Conservation (phyloP, 805 yeast genomes). For the Wickerhamomyces bovis region DNA sequence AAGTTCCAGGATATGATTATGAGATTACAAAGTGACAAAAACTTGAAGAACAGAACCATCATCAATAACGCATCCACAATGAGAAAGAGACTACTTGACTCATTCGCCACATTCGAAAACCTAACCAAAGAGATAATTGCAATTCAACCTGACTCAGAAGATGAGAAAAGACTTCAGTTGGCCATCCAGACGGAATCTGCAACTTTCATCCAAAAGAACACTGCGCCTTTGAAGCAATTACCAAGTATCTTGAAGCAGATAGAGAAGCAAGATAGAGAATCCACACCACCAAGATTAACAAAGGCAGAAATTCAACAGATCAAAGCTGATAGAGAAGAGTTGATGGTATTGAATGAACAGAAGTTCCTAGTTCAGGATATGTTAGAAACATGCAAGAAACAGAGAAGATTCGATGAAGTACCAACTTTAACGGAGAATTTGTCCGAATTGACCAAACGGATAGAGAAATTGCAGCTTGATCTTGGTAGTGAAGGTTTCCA, state of each 20-base stretch:
- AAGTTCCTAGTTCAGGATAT: constrained; percentile 61
- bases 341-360: constrained; percentile 87
- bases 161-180: constrained; percentile 41
- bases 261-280: constrained; percentile 11
- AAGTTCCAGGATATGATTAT: constrained; percentile 34
- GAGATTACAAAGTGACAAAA: constrained; percentile 27
- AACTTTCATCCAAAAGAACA: constrained; percentile 57
- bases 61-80: constrained; percentile 32
- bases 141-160: constrained; percentile 27
- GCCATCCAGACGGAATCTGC: constrained; percentile 55
- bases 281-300: constrained; percentile 17
- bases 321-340: constrained; percentile 57
- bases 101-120: constrained; percentile 46
- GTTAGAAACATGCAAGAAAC: constrained; percentile 55
- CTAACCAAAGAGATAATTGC: constrained; percentile 39
- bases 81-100: constrained; percentile 40
- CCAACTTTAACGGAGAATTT: constrained; percentile 51
- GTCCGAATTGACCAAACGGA: constrained; percentile 48
- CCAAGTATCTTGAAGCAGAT: constrained; percentile 38
- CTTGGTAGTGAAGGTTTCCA: constrained; percentile 52
- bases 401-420: constrained; percentile 74
- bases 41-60: constrained; percentile 24
- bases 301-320: constrained; percentile 46
- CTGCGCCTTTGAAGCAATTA: constrained; percentile 56
- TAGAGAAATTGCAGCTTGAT: constrained; percentile 36